Base-by-base conservation (phyloP, 805 yeast species). In the Metschnikowia orientalis region DNA sequence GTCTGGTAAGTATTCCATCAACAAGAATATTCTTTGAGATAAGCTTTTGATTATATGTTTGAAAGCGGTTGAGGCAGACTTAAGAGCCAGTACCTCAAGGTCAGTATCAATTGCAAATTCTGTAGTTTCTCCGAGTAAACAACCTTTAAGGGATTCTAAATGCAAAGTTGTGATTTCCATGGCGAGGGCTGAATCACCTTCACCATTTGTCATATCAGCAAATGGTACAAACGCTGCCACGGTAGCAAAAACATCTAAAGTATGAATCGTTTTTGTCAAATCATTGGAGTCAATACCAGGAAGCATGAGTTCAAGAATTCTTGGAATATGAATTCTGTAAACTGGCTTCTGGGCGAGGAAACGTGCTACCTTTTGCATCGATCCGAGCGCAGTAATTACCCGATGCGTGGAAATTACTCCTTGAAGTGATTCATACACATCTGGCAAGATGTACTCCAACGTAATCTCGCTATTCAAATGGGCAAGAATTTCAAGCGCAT, bases 201-300 rank as follows among this genome's bases (percentile, higher is more conserved):
- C 50, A 2, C 68, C 75, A 7, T 59, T 61, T 7, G 73, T 69
- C 8, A 84, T 49, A 47, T 82, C 86, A 18, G 65, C 62, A 40
- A 88, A 67, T 1, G 96, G 96, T 2, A 83, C 73, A 35, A 79
- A 81, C 5, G 81, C 66, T 1, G 87, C 79, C 15, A 81, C 73
- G 0, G 85, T 67, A 8, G 85, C 81, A 35, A 92, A 71, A 12
- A 83, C 70, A 37, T 79, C 73, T 24, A 89, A 59, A 0, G 95
- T 73, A 32, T 76, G 71, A 10, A 78, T 67, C 0, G 95, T 80
- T 51, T 89, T 75, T 9, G 67, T 69, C 30, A 87, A 68, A 56
- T 92, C 98, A 53, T 89, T 92, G 1, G 89, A 75, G 53, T 92
- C 97, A 18, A 92, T 77, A 18, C 92, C 95, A 0, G 88, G 84